Evolutionary conservation across 306 rosid genomes (phyloP).

Genomic region (Begonia peltatifolia): DNA sequence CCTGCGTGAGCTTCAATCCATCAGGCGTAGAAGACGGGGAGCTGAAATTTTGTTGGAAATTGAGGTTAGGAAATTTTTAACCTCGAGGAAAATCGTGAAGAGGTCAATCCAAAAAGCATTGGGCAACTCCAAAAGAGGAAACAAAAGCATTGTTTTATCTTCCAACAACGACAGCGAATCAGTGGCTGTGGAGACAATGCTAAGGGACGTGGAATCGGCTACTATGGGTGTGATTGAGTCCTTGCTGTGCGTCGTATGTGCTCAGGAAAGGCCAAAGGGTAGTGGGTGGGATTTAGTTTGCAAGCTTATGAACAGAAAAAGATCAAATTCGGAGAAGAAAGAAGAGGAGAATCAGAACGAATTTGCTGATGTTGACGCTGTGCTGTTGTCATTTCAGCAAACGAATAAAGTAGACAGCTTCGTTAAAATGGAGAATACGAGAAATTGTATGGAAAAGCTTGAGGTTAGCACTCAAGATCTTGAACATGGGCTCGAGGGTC

Average conservation of each 20-base stretch:
- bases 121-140: slow-evolving; percentile 10
- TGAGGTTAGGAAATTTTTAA: slow-evolving; percentile 29
- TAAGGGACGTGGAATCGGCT: slow-evolving; percentile 24
- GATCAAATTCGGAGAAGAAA: slow-evolving; percentile 14
- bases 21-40: slow-evolving; percentile 28
- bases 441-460: slow-evolving; percentile 17
- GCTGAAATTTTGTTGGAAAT: slow-evolving; percentile 12
- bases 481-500: slow-evolving; percentile 21
- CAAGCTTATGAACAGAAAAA: slow-evolving; percentile 22
- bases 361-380: slow-evolving; percentile 24
- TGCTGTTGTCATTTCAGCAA: slow-evolving; percentile 11
- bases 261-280: slow-evolving; percentile 15
- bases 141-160: slow-evolving; percentile 6
- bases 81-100: slow-evolving; percentile 35
- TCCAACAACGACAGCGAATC: slow-evolving; percentile 11
- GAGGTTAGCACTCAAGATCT: slow-evolving; percentile 29
- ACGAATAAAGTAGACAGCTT: slow-evolving; percentile 14
- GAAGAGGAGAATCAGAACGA: slow-evolving; percentile 18
- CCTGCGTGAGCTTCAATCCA: slow-evolving; percentile 30
- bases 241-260: slow-evolving; percentile 22
- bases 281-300: slow-evolving; percentile 25
- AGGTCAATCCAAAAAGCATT: slow-evolving; percentile 28
- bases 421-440: slow-evolving; percentile 15
- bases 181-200: slow-evolving; percentile 10
- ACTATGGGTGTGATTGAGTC: slow-evolving; percentile 26